Percentiles rank a stretch among this genome's conserved stretches.
Evolutionary conservation across 257 asterid genomes (phyloP).

Genomic region (Haberlea rhodopensis): DNA sequence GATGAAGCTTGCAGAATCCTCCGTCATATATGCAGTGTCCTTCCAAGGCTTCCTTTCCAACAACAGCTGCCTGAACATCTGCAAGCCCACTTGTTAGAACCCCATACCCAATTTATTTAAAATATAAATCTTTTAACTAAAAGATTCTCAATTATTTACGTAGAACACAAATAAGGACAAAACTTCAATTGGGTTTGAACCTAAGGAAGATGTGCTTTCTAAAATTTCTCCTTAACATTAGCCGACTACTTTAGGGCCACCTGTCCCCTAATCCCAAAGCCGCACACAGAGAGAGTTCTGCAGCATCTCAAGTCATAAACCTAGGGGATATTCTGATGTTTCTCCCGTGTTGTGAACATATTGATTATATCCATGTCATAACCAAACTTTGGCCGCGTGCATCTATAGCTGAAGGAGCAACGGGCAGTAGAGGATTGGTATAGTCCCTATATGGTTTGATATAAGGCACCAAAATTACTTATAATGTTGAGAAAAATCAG

Average conservation of each 20-base stretch:
- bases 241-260: too few species aligned
- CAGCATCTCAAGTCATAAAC: too few species aligned
- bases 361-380: conserved; percentile 26
- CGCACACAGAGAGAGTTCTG: too few species aligned
- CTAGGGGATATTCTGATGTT: too few species aligned
- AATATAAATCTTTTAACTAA: conserved; percentile 4
- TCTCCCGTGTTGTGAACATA: neutral
- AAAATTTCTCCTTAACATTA: neutral
- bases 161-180: neutral
- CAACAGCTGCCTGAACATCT: conserved; percentile 95
- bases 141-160: neutral
- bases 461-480: conserved; percentile 14
- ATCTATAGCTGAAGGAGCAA: conserved; percentile 93
- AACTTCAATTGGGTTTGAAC: too few species aligned
- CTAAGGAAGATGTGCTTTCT: neutral
- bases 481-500: neutral
- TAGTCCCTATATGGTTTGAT: conserved; percentile 67
- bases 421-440: conserved; percentile 85
- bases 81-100: conserved; percentile 30
- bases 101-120: neutral
- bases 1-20: conserved; percentile 96
- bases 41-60: conserved; percentile 94
- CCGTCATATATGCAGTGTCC: conserved; percentile 98
- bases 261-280: too few species aligned
- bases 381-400: conserved; percentile 94